Percentiles rank a stretch among this genome's conserved stretches.
Evolutionary conservation across 495 filamentous ascomycete genomes (phyloP).

Genomic region (Aspergillus indologenus): DNA sequence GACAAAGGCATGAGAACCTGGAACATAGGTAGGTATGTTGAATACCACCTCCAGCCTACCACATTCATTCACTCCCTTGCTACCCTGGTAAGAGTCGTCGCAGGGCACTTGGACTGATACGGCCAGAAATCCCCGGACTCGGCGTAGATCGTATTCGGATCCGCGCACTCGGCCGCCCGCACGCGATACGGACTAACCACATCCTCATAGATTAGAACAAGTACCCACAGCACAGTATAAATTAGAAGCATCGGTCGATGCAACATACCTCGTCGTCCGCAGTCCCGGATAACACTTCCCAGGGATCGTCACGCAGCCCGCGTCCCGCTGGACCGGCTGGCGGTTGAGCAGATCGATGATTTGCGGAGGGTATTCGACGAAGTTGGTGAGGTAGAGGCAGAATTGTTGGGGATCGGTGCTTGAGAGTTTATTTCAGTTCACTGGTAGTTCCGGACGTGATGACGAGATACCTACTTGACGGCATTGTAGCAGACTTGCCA

Average conservation of each 20-base stretch:
- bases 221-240: too few species aligned
- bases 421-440: too few species aligned
- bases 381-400: conserved; percentile 11
- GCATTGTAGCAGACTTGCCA: conserved; percentile 2
- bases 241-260: too few species aligned
- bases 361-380: not conserved
- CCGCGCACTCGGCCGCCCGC: not conserved
- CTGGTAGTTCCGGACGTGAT: too few species aligned
- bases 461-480: not conserved
- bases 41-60: too few species aligned
- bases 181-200: conserved; percentile 1
- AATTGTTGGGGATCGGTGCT: conserved; percentile 3
- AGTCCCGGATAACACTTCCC: not conserved
- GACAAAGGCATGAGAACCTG: too few species aligned
- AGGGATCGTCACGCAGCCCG: not conserved
- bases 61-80: too few species aligned
- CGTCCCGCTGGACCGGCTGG: not conserved
- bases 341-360: not conserved
- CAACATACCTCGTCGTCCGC: not conserved
- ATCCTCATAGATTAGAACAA: not conserved
- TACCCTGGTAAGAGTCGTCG: not conserved
- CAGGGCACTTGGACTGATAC: not conserved
- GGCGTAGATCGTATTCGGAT: conserved; percentile 4
- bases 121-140: conserved; percentile 6
- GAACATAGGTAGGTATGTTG: too few species aligned